These are phyloP conservation scores for Saturnispora halmiae DNA, from an alignment of 805 yeast species.

Conservation along the genomic window DNA sequence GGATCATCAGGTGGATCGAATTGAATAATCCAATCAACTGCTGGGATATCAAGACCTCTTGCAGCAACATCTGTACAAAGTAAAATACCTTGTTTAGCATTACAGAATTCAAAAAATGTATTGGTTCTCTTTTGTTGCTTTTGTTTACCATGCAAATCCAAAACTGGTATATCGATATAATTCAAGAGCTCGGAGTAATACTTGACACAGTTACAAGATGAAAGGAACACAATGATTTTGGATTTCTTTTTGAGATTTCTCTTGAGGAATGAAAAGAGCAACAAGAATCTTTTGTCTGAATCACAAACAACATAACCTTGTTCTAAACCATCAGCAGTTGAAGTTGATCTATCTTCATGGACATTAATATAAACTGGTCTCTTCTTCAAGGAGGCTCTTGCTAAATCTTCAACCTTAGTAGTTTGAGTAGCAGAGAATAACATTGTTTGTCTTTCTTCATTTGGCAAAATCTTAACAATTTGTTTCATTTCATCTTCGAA, in stretches of 20 bases:
- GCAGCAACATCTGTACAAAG: constrained; percentile 99
- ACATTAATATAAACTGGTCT: constrained; percentile 94
- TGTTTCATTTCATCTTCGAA: constrained; percentile 99
- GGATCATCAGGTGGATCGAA: constrained; percentile 99
- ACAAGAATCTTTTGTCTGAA: constrained; percentile 83
- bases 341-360: constrained; percentile 68
- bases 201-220: constrained; percentile 95
- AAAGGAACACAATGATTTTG: constrained; percentile 86
- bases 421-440: constrained; percentile 99
- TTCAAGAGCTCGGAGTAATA: constrained; percentile 91
- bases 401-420: constrained; percentile 95
- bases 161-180: constrained; percentile 93
- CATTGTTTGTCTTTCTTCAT: constrained; percentile 91
- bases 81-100: constrained; percentile 88
- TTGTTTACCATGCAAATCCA: constrained; percentile 95
- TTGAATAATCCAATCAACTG: constrained; percentile 98
- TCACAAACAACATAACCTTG: constrained; percentile 99
- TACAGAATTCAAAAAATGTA: constrained; percentile 96
- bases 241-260: constrained; percentile 89
- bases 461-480: constrained; percentile 87
- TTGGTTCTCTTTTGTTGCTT: constrained; percentile 98
- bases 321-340: constrained; percentile 95
- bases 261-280: constrained; percentile 87
- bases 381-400: constrained; percentile 87
- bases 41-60: constrained; percentile 96